A percentile compares a stretch with the other conserved stretches of the same genome.
Conservation (phyloP, 2,329 filamentous ascomycete species). For the Aspergillus versicolor region DNA sequence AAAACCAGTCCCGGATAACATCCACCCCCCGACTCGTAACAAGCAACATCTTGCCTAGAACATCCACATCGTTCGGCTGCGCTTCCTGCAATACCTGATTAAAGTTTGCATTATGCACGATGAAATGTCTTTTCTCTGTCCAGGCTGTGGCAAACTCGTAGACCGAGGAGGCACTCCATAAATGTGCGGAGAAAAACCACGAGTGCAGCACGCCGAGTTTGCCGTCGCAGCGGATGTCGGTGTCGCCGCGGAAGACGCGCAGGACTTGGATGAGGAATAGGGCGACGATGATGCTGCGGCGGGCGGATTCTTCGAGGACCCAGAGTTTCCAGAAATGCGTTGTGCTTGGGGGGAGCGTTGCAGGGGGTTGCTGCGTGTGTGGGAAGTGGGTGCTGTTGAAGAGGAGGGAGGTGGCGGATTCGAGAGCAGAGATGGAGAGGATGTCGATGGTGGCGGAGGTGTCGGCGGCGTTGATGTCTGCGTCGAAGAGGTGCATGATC, state of each 20-base stretch:
- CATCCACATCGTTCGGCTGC: slow-evolving; percentile 26
- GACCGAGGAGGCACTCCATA: slow-evolving; percentile 28
- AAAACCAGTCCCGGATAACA: slow-evolving; percentile 25
- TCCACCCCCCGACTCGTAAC: slow-evolving; percentile 28
- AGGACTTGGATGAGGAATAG: slow-evolving; percentile 45
- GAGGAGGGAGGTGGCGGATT: slow-evolving; percentile 22
- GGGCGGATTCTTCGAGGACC: slow-evolving; percentile 55
- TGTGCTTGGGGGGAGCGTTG: slow-evolving; percentile 41
- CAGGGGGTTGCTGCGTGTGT: not conserved
- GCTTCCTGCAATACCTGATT: slow-evolving; percentile 18
- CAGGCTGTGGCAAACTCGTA: slow-evolving; percentile 32
- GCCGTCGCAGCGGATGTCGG: slow-evolving; percentile 23
- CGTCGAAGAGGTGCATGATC: slow-evolving; percentile 53
- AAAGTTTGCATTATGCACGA: slow-evolving; percentile 28
- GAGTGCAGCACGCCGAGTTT: slow-evolving; percentile 26
- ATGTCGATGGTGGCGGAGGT: slow-evolving; percentile 42
- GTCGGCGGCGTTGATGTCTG: slow-evolving; percentile 45
- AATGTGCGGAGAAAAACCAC: slow-evolving; percentile 30
- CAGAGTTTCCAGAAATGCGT: slow-evolving; percentile 52
- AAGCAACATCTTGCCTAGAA: slow-evolving; percentile 29
- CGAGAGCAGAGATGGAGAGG: slow-evolving; percentile 25
- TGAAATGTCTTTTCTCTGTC: slow-evolving; percentile 25
- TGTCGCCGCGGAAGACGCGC: slow-evolving; percentile 21
- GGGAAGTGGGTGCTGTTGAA: slow-evolving; percentile 21
- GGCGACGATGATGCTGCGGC: slow-evolving; percentile 52